Base-by-base conservation (phyloP, 2,329 filamentous ascomycete species). In the Pseudopithomyces maydicus region DNA sequence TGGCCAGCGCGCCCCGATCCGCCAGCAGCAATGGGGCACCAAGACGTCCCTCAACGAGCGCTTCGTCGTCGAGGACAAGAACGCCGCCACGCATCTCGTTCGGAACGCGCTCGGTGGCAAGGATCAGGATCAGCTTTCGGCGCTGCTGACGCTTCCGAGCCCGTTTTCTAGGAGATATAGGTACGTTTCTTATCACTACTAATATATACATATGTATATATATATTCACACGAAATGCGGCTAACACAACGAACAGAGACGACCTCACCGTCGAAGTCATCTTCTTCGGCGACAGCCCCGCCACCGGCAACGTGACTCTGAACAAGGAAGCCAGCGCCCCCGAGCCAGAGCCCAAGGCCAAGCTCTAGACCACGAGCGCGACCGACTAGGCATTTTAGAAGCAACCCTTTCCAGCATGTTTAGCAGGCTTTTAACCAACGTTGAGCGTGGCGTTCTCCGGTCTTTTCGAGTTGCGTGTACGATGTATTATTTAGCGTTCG, bases 181-280 rank as follows among this genome's bases (percentile, higher is more conserved):
- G 91, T 93, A 82, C 71, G 82, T 42, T 43, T 15, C 35, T 43
- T 10, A 10, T 8, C n/a, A 43, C 38, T n/a, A n/a, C n/a, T n/a
- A n/a, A n/a, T n/a, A n/a, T n/a, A n/a, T n/a, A n/a, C n/a, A n/a
- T n/a, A n/a, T n/a, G n/a, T n/a, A n/a, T n/a, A n/a, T n/a, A n/a
- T n/a, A 29, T 29, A 29, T 29, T 8, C 26, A 29, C 14, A 26
- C 29, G 52, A 38, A 20, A 49, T 35, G 26, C 54, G 50, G 14
- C 52, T 65, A 55, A 67, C 58, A 67, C 58, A 58, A 58, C 69
- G 68, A 46, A 72, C 46, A 94, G 92, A 65, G 95, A 99, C 73
- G 95, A 99, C 74, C 80, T 99, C 61, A 99, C 95, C 0, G 94
- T 99, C 15, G 92, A 99, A 76, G 95, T 99, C 59, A 96, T 99